These are phyloP conservation scores for Trichoderma atrobrunneum DNA, from an alignment of 2,329 filamentous ascomycete genomes.

Conservation along the genomic window DNA sequence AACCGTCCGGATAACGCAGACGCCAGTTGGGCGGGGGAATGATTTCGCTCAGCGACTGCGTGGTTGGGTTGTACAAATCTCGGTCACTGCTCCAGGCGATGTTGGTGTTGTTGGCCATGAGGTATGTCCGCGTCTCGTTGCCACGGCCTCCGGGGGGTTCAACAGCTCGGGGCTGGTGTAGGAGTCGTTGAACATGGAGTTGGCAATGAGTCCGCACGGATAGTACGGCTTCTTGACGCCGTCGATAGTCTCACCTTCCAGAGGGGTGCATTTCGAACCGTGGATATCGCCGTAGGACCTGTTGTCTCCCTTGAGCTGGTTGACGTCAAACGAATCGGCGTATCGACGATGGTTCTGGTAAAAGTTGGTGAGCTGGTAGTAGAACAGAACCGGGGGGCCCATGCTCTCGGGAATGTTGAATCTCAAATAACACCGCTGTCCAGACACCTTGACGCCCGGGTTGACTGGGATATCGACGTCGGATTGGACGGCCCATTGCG, in stretches of 20 bases:
- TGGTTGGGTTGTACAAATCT: conserved; percentile 69
- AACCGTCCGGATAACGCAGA: conserved; percentile 65
- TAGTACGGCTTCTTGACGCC: conserved; percentile 71
- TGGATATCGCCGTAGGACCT: conserved; percentile 60
- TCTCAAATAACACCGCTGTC: conserved; percentile 65
- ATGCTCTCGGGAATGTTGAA: conserved; percentile 80
- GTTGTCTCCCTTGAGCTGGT: conserved; percentile 73
- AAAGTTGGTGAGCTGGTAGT: conserved; percentile 95
- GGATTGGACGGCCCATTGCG: conserved; percentile 43
- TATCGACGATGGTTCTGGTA: conserved; percentile 99
- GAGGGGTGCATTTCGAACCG: conserved; percentile 70
- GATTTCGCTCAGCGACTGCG: conserved; percentile 64
- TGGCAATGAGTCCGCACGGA: conserved; percentile 92
- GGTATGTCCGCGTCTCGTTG: conserved; percentile 53
- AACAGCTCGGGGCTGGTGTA: conserved; percentile 65
- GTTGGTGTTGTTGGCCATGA: conserved; percentile 68
- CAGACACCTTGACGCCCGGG: conserved; percentile 35
- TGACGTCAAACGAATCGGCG: conserved; percentile 79
- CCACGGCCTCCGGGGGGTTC: conserved; percentile 42
- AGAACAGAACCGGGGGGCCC: conserved; percentile 79
- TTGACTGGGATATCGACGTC: conserved; percentile 42
- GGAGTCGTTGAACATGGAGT: conserved; percentile 95
- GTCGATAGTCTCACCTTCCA: conserved; percentile 49
- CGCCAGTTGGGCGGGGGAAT: conserved; percentile 86
- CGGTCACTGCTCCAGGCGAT: conserved; percentile 88